These are phyloP conservation scores for Sporothrix dimorphospora DNA, from an alignment of 2,329 filamentous ascomycete species.

Conservation along the genomic window DNA sequence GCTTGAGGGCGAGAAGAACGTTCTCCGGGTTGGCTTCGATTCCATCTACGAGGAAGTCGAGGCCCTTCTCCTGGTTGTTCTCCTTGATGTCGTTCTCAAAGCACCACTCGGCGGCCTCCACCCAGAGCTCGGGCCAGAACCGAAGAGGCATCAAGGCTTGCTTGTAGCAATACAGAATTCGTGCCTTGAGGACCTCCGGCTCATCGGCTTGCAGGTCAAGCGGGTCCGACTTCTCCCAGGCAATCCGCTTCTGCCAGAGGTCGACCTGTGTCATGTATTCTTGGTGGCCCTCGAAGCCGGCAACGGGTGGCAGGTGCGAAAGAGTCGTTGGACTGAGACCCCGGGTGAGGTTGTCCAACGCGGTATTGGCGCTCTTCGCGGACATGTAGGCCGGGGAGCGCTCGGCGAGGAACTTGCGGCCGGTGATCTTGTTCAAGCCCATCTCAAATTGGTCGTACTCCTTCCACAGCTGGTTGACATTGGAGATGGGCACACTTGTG, in stretches of 20 bases:
- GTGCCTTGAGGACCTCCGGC: slow-evolving; percentile 70
- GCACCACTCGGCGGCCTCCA: slow-evolving; percentile 91
- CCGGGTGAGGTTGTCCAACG: slow-evolving; percentile 84
- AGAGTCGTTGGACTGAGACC: slow-evolving; percentile 76
- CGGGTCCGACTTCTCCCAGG: slow-evolving; percentile 93
- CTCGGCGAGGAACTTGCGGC: slow-evolving; percentile 92
- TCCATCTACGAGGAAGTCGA: slow-evolving; percentile 79
- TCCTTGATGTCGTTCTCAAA: slow-evolving; percentile 71
- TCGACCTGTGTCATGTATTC: slow-evolving; percentile 84
- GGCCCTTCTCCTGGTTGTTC: slow-evolving; percentile 65
- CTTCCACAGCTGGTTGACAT: slow-evolving; percentile 87
- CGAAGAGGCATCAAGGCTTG: slow-evolving; percentile 90
- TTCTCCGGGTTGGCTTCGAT: slow-evolving; percentile 92
- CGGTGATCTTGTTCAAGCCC: slow-evolving; percentile 88
- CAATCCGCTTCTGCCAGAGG: slow-evolving; percentile 91
- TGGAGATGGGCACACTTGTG: slow-evolving; percentile 81
- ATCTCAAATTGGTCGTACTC: slow-evolving; percentile 98
- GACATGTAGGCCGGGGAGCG: slow-evolving; percentile 95
- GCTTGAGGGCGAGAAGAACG: slow-evolving; percentile 84
- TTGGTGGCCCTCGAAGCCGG: slow-evolving; percentile 82
- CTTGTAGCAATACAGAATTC: slow-evolving; percentile 88
- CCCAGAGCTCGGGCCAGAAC: slow-evolving; percentile 97
- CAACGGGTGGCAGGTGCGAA: slow-evolving; percentile 78
- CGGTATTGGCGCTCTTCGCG: slow-evolving; percentile 85
- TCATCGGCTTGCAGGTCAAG: slow-evolving; percentile 86